Evolutionary conservation across 2,329 filamentous ascomycete species (phyloP).

Genomic region (Sporothrix schenckii): DNA sequence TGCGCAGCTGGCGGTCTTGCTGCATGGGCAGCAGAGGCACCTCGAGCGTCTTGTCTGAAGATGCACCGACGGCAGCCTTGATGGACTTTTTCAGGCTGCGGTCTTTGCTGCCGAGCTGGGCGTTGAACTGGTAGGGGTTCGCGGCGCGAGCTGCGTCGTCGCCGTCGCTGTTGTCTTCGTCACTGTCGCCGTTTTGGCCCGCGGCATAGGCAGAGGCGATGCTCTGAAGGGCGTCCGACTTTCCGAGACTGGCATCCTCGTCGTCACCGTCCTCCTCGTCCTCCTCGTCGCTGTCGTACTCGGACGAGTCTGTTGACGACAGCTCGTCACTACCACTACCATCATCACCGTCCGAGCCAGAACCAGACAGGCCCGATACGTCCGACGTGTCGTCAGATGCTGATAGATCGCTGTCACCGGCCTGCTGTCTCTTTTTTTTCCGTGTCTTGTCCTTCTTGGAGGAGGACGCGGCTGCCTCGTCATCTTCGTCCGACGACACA

Average conservation of each 20-base stretch:
- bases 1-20: slow-evolving; percentile 81
- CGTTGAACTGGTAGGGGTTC: slow-evolving; percentile 31
- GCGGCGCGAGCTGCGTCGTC: slow-evolving; percentile 45
- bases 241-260: slow-evolving; percentile 5
- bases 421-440: slow-evolving; percentile 57
- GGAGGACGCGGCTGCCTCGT: slow-evolving; percentile 50
- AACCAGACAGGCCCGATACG: slow-evolving; percentile 43
- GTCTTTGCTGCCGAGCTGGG: slow-evolving; percentile 26
- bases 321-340: slow-evolving; percentile 41
- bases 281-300: slow-evolving; percentile 21
- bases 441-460: slow-evolving; percentile 51
- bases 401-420: slow-evolving; percentile 25
- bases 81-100: slow-evolving; percentile 68
- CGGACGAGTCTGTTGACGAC: slow-evolving; percentile 44
- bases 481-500: slow-evolving; percentile 56
- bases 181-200: slow-evolving; percentile 52
- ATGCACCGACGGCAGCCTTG: slow-evolving; percentile 66
- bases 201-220: slow-evolving; percentile 69
- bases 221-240: slow-evolving; percentile 61
- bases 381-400: slow-evolving; percentile 43
- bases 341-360: slow-evolving; percentile 13
- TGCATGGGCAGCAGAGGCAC: slow-evolving; percentile 83
- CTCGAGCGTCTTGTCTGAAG: slow-evolving; percentile 71
- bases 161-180: slow-evolving; percentile 51
- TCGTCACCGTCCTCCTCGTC: slow-evolving; percentile 18